Evolutionary conservation across 2,329 filamentous ascomycete species (phyloP), one percentile per base, ranked within the genome.

Genomic region (Thielaviopsis ethacetica): DNA sequence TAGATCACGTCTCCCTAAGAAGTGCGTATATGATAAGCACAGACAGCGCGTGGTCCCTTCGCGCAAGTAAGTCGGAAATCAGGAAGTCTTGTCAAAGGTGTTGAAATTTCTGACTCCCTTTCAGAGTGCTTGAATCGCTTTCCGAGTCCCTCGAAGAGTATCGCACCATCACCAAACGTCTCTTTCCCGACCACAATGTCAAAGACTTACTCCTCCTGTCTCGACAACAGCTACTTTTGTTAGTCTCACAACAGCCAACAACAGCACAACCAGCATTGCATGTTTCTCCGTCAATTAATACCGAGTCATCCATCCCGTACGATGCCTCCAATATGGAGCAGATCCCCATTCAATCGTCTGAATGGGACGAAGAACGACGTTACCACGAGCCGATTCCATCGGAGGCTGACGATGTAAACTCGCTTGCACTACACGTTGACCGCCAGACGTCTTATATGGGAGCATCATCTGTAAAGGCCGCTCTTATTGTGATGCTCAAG

Each of bases 11-110:
- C 15, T 47, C 62, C 84, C 86, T 3, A 87, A 90, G 68, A 77
- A 82, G 58, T 91, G 88, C 68, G 83, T 84, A 65, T 91, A 91
- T 69, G 85, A 88, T 64, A 89, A 91, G 71, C 86, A 89, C 63
- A 79, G 86, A 17, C 85, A 88, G 68, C 76, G 85, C 62, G 81
- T 88, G 10, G 84, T 88, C 60, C 86, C 87, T 0, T 91, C 87
- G 9, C 80, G 85, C 70, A 90, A 88, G 85, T 86, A 73, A 70
- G 81, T 71, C 49, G 57, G 53, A 56, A 22, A n/a, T 30, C 27
- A 34, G 26, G 54, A 52, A 53, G 15, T 15, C 51, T 41, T 34
- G 30, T 52, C 60, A 58, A 54, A 9, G 15, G 66, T 67, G 59
- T 68, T 62, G 51, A 54, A 60, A 57, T 24, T 53, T 44, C 56